phyloP scores from a whole-genome alignment of 2,329 filamentous ascomycete species.

The Beauveria varroae region DNA sequence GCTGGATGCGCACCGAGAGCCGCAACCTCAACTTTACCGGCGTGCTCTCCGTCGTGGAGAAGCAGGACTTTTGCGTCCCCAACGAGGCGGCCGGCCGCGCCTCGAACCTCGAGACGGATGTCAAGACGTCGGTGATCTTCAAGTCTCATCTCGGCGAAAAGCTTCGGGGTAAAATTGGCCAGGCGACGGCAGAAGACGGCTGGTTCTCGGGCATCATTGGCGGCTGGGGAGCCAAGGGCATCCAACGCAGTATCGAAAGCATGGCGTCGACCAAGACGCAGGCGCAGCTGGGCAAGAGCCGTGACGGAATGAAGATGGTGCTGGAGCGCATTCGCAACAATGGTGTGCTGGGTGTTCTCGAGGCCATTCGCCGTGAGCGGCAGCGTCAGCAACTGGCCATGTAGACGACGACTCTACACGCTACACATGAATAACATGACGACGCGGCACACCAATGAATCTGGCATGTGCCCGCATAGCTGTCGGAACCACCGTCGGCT shows the following conservation, averaged over 20 bases:
- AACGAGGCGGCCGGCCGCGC: slow-evolving; percentile 17
- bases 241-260: slow-evolving; percentile 72
- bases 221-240: slow-evolving; percentile 59
- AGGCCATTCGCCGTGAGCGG: slow-evolving; percentile 42
- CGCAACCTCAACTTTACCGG: slow-evolving; percentile 77
- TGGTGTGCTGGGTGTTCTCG: slow-evolving; percentile 50
- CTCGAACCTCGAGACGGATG: slow-evolving; percentile 46
- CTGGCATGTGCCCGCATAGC: slow-evolving; percentile 8
- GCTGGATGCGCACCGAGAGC: slow-evolving; percentile 77
- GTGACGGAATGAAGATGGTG: slow-evolving; percentile 77
- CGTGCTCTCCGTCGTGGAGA: slow-evolving; percentile 69
- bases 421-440: slow-evolving; percentile 6
- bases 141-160: slow-evolving; percentile 65
- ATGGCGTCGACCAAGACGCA: slow-evolving; percentile 71
- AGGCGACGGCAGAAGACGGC: slow-evolving; percentile 34
- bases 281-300: slow-evolving; percentile 71
- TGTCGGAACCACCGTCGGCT: not conserved
- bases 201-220: slow-evolving; percentile 47
- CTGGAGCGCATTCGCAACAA: slow-evolving; percentile 59
- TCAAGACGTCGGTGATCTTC: slow-evolving; percentile 67
- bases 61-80: slow-evolving; percentile 56
- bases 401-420: not conserved
- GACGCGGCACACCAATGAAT: not conserved
- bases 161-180: slow-evolving; percentile 46
- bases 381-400: slow-evolving; percentile 21